Evolutionary conservation across 805 yeast genomes (phyloP), one percentile per base, ranked within the genome.

Genomic region (Candida taoyuanica): DNA sequence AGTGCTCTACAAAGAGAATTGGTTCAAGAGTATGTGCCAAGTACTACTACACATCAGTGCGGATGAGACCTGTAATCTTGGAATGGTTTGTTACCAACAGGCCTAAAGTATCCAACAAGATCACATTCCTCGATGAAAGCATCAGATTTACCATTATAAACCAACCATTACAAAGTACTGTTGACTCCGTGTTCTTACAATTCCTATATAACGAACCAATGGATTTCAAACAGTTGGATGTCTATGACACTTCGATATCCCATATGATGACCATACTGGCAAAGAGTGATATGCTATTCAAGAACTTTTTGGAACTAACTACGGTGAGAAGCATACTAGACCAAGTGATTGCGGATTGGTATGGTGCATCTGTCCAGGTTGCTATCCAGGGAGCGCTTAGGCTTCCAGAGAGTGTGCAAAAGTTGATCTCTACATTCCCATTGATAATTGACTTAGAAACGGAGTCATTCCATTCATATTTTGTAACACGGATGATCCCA

Each of bases 21-120:
- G 96, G 96, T 2, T 76, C 80, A 58, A 68, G 95, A 34, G 89
- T 89, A 2, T 83, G 81, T 53, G 78, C 91, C 16, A 82, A 82
- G 55, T 88, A 88, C 59, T 94, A 86, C 57, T 87, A 85, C 54
- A 5, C 33, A 2, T 38, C 43, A 12, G 17, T 50, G 5, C 9
- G 37, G 7, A 15, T 46, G 12, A 38, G 23, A n/a, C 8, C 12
- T 8, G 29, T 16, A 4, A 21, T 17, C 9, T 24, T 18, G 1
- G 9, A 5, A 3, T 40, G 46, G 44, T 30, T 45, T n/a, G 33
- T 21, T 8, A 7, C 19, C 8, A 28, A 25, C 9, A 37, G 31
- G 16, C 43, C 33, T 9, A 28, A 18, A 21, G 3, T 30, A 7
- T 5, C 32, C 2, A 19, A 25, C 15, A 34, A 17, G 17, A 17